phyloP scores from a whole-genome alignment of 257 asterid genomes.

The Gardenia jasminoides region DNA sequence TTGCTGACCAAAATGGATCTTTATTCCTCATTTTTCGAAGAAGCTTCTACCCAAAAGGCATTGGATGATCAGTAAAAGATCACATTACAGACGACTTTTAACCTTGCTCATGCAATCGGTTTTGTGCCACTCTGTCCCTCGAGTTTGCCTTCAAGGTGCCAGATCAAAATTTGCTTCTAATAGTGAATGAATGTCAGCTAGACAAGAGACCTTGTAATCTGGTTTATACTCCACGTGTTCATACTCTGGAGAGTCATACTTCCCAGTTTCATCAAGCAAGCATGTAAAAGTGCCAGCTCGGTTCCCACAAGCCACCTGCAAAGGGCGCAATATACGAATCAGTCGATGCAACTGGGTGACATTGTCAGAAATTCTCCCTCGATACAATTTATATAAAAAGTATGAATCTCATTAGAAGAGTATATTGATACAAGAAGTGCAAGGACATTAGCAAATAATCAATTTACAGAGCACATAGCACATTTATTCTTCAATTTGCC shows the following conservation, averaged over 20 bases:
- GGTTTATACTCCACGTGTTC: slow-evolving; percentile 57
- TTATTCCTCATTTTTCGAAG: background rate
- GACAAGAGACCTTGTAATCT: slow-evolving; percentile 78
- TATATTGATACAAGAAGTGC: no score
- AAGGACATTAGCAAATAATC: no score
- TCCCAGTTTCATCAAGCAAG: slow-evolving; percentile 93
- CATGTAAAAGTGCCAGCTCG: slow-evolving; percentile 80
- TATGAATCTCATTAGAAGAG: background rate
- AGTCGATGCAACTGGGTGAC: background rate
- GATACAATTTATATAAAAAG: background rate
- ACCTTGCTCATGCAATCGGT: background rate
- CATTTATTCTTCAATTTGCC: no score
- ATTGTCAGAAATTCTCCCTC: background rate
- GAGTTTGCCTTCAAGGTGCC: slow-evolving; percentile 33
- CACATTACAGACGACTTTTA: background rate
- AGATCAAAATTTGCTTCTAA: slow-evolving; percentile 62
- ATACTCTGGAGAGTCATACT: slow-evolving; percentile 66
- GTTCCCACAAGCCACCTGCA: slow-evolving; percentile 92
- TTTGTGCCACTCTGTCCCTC: background rate
- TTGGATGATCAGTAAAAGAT: background rate
- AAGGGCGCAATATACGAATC: background rate
- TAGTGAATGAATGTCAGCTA: slow-evolving; percentile 53
- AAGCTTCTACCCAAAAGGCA: background rate
- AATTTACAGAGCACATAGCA: no score
- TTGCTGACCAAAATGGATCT: background rate